Conservation (phyloP, 495 filamentous ascomycete genomes). For the Clohesyomyces aquaticus region DNA sequence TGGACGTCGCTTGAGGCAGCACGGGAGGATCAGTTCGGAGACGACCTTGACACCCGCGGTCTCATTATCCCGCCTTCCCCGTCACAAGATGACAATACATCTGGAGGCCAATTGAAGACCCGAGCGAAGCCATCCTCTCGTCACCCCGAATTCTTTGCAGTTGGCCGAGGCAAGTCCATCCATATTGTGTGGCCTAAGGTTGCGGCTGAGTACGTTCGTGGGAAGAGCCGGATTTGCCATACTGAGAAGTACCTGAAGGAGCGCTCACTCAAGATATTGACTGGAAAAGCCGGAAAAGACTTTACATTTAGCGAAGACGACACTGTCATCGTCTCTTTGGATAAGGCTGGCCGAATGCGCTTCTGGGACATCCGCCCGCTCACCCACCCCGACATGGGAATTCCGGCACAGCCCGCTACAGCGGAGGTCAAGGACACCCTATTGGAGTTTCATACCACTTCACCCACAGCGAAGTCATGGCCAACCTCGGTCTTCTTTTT, state of each 20-base stretch:
- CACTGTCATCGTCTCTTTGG: slow-evolving; percentile 87
- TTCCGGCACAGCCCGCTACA: slow-evolving; percentile 47
- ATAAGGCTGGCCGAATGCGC: slow-evolving; percentile 91
- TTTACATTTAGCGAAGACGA: slow-evolving; percentile 98
- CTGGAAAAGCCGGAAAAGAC: slow-evolving; percentile 97
- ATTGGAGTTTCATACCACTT: slow-evolving; percentile 75
- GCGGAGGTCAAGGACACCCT: slow-evolving; percentile 76
- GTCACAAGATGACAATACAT: slow-evolving; percentile 75
- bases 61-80: slow-evolving; percentile 80
- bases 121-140: slow-evolving; percentile 84
- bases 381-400: slow-evolving; percentile 58
- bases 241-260: slow-evolving; percentile 84
- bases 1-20: slow-evolving; percentile 69
- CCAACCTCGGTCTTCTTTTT: slow-evolving; percentile 94
- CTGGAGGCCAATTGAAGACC: slow-evolving; percentile 92
- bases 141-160: slow-evolving; percentile 89
- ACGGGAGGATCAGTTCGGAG: slow-evolving; percentile 39
- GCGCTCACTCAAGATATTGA: slow-evolving; percentile 86
- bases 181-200: slow-evolving; percentile 84
- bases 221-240: slow-evolving; percentile 70
- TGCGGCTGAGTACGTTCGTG: slow-evolving; percentile 69
- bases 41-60: slow-evolving; percentile 72
- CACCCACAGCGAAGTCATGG: slow-evolving; percentile 84
- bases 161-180: slow-evolving; percentile 93
- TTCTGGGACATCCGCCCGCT: slow-evolving; percentile 94